Percentiles rank a stretch among this genome's conserved stretches.
These are phyloP conservation scores for Fusarium heterosporum DNA, from an alignment of 2,329 filamentous ascomycete species.

Conservation along the genomic window DNA sequence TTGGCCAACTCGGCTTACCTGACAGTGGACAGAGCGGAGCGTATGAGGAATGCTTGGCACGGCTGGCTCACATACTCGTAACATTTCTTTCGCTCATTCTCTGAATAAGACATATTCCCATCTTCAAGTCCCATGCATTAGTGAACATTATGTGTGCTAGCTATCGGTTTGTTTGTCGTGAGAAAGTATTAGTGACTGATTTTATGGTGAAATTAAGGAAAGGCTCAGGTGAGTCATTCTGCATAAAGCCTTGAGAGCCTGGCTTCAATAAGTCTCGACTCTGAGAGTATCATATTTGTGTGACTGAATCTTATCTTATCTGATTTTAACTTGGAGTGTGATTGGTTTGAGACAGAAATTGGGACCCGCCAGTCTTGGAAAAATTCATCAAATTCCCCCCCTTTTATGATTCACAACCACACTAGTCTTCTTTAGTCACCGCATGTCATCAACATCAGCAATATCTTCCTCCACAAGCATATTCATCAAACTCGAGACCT, in stretches of 20 bases:
- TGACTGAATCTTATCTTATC: slow-evolving; percentile 21
- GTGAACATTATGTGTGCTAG: no score
- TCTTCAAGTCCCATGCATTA: no score
- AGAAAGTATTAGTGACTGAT: no score
- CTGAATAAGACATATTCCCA: no score
- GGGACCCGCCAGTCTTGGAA: slow-evolving; percentile 5
- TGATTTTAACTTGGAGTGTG: accelerated
- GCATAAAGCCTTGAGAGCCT: no score
- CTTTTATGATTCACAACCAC: slow-evolving; percentile 7
- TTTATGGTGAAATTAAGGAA: no score
- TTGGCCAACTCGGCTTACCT: slow-evolving; percentile 37
- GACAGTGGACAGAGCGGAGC: slow-evolving; percentile 30
- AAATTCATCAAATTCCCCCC: slow-evolving; percentile 23
- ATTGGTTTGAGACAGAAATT: not conserved
- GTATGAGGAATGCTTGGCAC: slow-evolving; percentile 44
- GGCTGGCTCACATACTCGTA: slow-evolving; percentile 43
- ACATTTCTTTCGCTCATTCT: not conserved
- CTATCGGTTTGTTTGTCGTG: no score
- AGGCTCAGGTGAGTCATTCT: no score
- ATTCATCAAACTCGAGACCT: not conserved
- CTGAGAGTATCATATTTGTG: no score
- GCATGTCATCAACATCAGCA: slow-evolving; percentile 13
- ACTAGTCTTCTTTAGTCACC: slow-evolving; percentile 28
- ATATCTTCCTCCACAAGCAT: not conserved
- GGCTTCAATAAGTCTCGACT: not conserved